Base-by-base conservation (phyloP, 1,139 yeast species). In the Candida gigantensis region DNA sequence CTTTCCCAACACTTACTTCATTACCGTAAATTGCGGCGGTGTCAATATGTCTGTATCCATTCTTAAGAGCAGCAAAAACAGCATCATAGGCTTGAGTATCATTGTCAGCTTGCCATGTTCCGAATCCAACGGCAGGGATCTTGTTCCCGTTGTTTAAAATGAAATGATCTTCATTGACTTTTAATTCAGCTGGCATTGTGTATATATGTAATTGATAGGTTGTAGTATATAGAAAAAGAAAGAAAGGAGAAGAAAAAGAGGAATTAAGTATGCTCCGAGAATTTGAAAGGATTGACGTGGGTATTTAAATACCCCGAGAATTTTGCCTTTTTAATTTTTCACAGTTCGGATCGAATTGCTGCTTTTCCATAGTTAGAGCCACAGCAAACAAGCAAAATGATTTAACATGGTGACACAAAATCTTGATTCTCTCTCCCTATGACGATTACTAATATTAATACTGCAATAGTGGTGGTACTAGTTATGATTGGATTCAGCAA, bases 21-120 rank as follows among this genome's bases (percentile, higher is more conserved):
- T 84, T 84, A 18, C 66, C 65, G 59, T 84, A 84, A 36, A 75
- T 74, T 30, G 78, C 78, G 30, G 95, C 95, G 39, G 88, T 77
- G 57, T 86, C 95, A 44, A 86, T 82, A 62, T 85, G 95, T 48
- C 81, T 74, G 61, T 84, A 84, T 12, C 95, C 95, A 19, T 72
- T 65, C 50, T 77, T 68, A 46, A 87, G 62, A 1, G 95, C 95
- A 25, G 70, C 58, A 41, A 74, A 61, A 20, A 79, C 84, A 13
- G 92, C 76, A 16, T 69, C 61, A 52, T 78, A 76, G n/a, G 74
- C 80, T 41, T 79, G 86, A 36, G 75, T 79, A 28, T 73, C 70
- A 18, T 73, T 72, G 14, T 75, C 60, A 11, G 88, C 74, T 57
- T 74, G 74, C 88, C 89, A 85, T n/a, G 95, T 85, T 27, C 95